Conservation (phyloP, 2,329 filamentous ascomycete species). For the Aspergillus aculeatinus region DNA sequence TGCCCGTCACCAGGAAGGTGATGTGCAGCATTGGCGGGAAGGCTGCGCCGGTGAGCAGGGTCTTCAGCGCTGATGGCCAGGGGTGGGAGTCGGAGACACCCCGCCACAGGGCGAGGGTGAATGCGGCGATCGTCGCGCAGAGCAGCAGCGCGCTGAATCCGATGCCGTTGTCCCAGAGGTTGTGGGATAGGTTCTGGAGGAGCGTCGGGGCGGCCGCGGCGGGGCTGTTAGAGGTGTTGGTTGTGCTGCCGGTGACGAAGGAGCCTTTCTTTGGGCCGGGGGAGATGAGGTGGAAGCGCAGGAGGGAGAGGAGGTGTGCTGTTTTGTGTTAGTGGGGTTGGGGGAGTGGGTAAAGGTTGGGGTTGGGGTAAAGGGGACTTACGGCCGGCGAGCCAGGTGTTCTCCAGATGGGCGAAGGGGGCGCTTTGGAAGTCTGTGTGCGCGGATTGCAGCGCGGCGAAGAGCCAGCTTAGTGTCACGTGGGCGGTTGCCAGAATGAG, state of each 20-base stretch:
- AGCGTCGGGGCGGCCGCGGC: conserved; percentile 4
- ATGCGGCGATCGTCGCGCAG: conserved; percentile 10
- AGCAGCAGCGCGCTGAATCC: conserved; percentile 19
- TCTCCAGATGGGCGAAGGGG: conserved; percentile 28
- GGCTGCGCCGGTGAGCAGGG: conserved; percentile 17
- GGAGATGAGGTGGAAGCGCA: conserved; percentile 25
- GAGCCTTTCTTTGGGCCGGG: conserved; percentile 28
- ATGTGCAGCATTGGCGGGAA: conserved; percentile 28
- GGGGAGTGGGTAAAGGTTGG: not conserved
- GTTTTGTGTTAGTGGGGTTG: not conserved
- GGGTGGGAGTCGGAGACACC: not conserved
- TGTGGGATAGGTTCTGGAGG: conserved; percentile 11
- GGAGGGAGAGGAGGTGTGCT: conserved; percentile 4
- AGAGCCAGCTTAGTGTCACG: conserved; percentile 21
- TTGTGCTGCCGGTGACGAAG: conserved; percentile 31
- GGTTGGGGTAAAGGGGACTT: conserved; percentile 2
- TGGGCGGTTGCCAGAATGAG: conserved; percentile 13
- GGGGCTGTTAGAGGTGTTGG: conserved; percentile 26
- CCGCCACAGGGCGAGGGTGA: not conserved
- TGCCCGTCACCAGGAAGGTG: conserved; percentile 16
- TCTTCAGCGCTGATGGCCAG: not conserved
- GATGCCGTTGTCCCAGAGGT: conserved; percentile 21
- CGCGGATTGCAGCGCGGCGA: conserved; percentile 22
- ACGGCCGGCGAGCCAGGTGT: conserved; percentile 30
- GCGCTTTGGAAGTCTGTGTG: conserved; percentile 22